Conservation (phyloP, 805 yeast species). For the Pichia manshurica region DNA sequence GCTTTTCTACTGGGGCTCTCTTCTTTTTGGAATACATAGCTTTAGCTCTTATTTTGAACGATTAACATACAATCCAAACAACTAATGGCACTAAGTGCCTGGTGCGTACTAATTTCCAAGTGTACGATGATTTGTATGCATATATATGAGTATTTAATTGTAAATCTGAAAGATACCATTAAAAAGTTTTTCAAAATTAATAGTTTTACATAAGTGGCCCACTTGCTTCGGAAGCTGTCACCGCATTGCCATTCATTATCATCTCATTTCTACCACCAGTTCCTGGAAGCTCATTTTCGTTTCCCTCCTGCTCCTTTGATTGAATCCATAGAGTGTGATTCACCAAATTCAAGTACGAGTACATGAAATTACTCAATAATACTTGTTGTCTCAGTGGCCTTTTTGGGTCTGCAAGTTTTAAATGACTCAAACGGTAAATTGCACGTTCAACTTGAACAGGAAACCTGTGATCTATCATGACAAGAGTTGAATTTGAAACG, state of each 20-base stretch:
- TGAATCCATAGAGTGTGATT: slow-evolving; percentile 83
- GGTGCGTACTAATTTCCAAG: no score
- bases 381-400: slow-evolving; percentile 91
- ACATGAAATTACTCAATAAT: slow-evolving; percentile 91
- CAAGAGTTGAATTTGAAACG: slow-evolving; percentile 65
- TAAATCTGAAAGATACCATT: no score
- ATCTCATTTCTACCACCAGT: no score
- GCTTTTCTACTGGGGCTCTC: slow-evolving; percentile 34
- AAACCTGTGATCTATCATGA: slow-evolving; percentile 79
- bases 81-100: no score
- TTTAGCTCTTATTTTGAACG: slow-evolving; percentile 30
- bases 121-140: no score
- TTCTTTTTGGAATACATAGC: slow-evolving; percentile 38
- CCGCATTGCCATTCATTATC: no score
- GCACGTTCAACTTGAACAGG: slow-evolving; percentile 97
- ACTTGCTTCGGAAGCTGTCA: no score
- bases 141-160: no score
- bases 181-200: no score
- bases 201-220: no score
- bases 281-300: not conserved
- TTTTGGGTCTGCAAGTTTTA: slow-evolving; percentile 90
- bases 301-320: slow-evolving; percentile 40
- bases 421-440: slow-evolving; percentile 83
- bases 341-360: slow-evolving; percentile 88
- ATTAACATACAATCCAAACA: not conserved